Base-by-base conservation (phyloP, 1,284 basidiomycete genomes). In the Austroboletus novae-zelandiae region DNA sequence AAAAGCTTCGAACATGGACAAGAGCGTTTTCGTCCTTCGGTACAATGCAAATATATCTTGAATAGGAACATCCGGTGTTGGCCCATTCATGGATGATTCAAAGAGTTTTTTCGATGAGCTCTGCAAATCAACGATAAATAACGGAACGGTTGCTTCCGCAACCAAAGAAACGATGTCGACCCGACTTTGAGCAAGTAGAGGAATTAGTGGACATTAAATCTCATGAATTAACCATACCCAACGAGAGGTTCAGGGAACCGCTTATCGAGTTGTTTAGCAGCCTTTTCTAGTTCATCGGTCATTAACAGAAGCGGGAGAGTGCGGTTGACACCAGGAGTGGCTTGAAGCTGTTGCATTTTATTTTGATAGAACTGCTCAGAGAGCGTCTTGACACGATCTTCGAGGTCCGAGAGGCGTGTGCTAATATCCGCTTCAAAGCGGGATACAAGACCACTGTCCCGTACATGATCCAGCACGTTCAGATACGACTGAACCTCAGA, bases 11-110 rank as follows among this genome's bases (percentile, higher is more conserved):
- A 86, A 85, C 88, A 97, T 91, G 18, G 80, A 80, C 46, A 90
- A 58, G 9, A 97, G 66, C 4, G 79, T 79, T 64, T 84, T 88
- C 41, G 85, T 80, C 59, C 89, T 79, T 51, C 87, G 77, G 64
- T 95, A 98, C 11, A 98, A 74, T 0, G 83, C 78, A 58, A 98
- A 94, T 27, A 96, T 84, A 64, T 98, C 94, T 55, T 92, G 89
- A 47, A 95, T 89, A 3, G 86, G 87, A 3, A 91, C 81, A 52
- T 87, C 86, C 1, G 86, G 85, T 10, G 81, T 88, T 1, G 86
- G 86, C 3, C 82, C 86, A 63, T 84, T 89, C 80, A 84, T 86
- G 8, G 88, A 89, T 13, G 84, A 84, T 60, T 90, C 87, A 53
- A 86, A 83, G 9, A 92, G 70, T 7, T 80, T 78, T 65, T 84